Evolutionary conservation across 73 alveolate species (phyloP).

Genomic region (Effrenium voratum): DNA sequence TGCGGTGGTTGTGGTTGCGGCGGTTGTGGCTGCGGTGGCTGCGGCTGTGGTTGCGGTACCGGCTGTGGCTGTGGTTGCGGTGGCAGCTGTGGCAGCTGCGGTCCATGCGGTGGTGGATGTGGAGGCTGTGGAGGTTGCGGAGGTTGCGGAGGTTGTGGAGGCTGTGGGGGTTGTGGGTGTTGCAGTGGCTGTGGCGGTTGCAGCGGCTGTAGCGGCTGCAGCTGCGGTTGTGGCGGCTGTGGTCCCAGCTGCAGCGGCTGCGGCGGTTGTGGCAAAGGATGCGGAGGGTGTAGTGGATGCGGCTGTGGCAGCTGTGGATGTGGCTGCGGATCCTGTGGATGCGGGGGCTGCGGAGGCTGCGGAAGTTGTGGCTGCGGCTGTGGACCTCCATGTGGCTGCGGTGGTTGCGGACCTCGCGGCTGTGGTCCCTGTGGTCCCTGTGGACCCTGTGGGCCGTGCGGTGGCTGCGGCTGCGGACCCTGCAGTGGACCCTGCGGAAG

Average conservation of each 20-base stretch:
- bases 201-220: neutral
- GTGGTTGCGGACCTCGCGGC: slow-evolving; percentile 12
- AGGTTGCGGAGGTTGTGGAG: neutral
- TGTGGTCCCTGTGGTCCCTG: neutral
- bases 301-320: slow-evolving; percentile 4
- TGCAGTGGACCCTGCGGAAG: slow-evolving; percentile 2
- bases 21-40: slow-evolving; percentile 15
- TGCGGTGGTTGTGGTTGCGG: neutral
- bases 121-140: neutral
- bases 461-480: slow-evolving; percentile 48
- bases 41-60: neutral
- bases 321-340: neutral
- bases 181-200: neutral
- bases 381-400: slow-evolving; percentile 8
- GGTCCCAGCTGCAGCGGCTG: neutral
- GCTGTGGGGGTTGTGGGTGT: neutral
- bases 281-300: slow-evolving; percentile 26
- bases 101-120: neutral
- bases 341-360: neutral
- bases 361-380: slow-evolving; percentile 16
- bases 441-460: neutral
- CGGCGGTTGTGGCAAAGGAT: slow-evolving; percentile 4
- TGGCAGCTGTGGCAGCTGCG: neutral
- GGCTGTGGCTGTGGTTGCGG: neutral
- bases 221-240: neutral